Evolutionary conservation across 2,329 filamentous ascomycete genomes (phyloP).

Genomic region (Botrytis porri): DNA sequence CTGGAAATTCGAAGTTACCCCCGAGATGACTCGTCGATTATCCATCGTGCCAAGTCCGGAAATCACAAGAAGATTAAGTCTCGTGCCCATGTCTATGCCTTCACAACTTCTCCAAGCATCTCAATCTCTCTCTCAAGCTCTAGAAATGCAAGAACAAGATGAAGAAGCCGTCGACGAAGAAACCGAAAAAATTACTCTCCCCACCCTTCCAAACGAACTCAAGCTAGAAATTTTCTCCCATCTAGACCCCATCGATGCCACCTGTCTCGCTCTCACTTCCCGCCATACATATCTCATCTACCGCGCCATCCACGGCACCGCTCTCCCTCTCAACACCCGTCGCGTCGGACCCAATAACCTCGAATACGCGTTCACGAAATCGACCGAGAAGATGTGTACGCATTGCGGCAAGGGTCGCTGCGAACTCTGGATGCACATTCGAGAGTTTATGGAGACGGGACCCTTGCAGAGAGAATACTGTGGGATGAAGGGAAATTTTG

Average conservation of each 20-base stretch:
- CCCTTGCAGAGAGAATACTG: conserved; percentile 53
- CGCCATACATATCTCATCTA: conserved; percentile 58
- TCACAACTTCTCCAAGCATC: conserved; percentile 7
- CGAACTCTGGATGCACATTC: conserved; percentile 61
- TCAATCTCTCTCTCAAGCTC: conserved; percentile 25
- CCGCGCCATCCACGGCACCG: conserved; percentile 50
- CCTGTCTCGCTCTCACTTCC: conserved; percentile 58
- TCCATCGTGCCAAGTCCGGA: conserved; percentile 24
- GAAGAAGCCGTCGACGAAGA: conserved; percentile 18
- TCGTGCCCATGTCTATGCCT: conserved; percentile 1
- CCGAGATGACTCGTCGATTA: conserved; percentile 15
- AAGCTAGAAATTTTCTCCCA: conserved; percentile 60
- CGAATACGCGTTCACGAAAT: conserved; percentile 62
- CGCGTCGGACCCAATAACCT: conserved; percentile 60
- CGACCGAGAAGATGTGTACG: conserved; percentile 59
- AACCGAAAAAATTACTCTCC: conserved; percentile 19
- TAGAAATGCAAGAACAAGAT: conserved; percentile 30
- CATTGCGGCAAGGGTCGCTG: conserved; percentile 61
- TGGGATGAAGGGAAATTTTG: conserved; percentile 56
- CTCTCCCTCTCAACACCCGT: conserved; percentile 54
- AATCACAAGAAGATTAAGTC: conserved; percentile 26
- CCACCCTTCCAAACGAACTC: conserved; percentile 53
- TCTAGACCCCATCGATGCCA: conserved; percentile 62
- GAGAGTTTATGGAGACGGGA: conserved; percentile 55
- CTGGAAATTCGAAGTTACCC: conserved; percentile 18